Percentiles rank a stretch among this genome's conserved stretches.
phyloP scores from a whole-genome alignment of 345 rosid genomes.

The Salix purpurea region DNA sequence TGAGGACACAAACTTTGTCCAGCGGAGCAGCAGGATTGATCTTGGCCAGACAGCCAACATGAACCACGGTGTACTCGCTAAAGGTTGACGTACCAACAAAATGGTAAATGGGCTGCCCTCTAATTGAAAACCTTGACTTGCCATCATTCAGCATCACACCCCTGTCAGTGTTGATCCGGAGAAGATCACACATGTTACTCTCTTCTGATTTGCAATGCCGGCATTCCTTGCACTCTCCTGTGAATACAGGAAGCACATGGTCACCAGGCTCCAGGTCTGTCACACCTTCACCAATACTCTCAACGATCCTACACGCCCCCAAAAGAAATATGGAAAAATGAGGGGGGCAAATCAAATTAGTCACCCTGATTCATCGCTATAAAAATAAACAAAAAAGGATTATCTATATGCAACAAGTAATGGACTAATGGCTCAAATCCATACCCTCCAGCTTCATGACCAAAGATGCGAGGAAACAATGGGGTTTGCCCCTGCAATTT shows the following conservation, averaged over 20 bases:
- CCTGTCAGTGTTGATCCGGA: conserved; percentile 35
- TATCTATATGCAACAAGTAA: neutral
- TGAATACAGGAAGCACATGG: conserved; percentile 42
- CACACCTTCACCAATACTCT: conserved; percentile 41
- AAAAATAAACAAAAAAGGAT: neutral
- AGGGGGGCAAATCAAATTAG: neutral
- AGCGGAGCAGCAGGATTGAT: conserved; percentile 37
- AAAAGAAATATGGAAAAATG: neutral
- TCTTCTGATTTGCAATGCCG: conserved; percentile 33
- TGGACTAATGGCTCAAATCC: neutral
- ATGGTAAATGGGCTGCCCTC: conserved; percentile 39
- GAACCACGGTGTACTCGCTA: conserved; percentile 37
- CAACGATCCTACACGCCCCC: conserved; percentile 22
- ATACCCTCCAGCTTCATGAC: conserved; percentile 22
- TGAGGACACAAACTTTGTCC: conserved; percentile 41
- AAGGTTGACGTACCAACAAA: conserved; percentile 42
- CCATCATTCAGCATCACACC: conserved; percentile 37
- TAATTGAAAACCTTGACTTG: conserved; percentile 36
- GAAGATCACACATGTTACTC: conserved; percentile 36
- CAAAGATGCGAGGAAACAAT: conserved; percentile 15
- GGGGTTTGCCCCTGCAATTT: conserved; percentile 17
- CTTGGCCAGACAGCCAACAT: conserved; percentile 35
- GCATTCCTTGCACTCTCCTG: conserved; percentile 39
- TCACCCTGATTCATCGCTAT: neutral
- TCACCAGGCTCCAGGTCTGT: conserved; percentile 37